phyloP scores from a whole-genome alignment of 2,329 filamentous ascomycete species.

The Ceratocystis ficicola region DNA sequence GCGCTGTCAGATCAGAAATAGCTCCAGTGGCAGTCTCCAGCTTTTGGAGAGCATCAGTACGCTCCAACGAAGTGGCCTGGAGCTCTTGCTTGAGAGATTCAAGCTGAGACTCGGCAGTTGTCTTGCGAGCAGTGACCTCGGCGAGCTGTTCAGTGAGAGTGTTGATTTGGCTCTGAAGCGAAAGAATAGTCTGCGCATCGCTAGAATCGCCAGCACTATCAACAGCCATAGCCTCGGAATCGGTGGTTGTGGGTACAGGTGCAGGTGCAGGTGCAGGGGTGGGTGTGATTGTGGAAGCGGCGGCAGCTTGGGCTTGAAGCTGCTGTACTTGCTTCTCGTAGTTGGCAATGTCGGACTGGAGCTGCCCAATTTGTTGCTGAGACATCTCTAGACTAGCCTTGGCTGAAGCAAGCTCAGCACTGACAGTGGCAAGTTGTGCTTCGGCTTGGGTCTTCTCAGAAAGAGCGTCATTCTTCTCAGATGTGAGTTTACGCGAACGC shows the following conservation, averaged over 20 bases:
- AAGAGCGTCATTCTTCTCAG: constrained; percentile 42
- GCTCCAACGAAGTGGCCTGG: constrained; percentile 53
- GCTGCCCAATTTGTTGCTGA: constrained; percentile 28
- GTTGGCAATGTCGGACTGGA: constrained; percentile 35
- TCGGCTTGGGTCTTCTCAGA: constrained; percentile 43
- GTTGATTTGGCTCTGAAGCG: constrained; percentile 22
- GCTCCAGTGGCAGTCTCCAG: constrained; percentile 51
- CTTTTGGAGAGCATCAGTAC: constrained; percentile 54
- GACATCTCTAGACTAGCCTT: constrained; percentile 30
- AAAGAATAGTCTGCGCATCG: constrained; percentile 8
- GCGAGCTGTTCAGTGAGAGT: constrained; percentile 40
- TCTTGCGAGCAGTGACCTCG: constrained; percentile 26
- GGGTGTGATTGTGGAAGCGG: not conserved
- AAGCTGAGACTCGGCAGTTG: constrained; percentile 14
- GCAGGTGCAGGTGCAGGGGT: constrained; percentile 25
- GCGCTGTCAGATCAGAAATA: constrained; percentile 47
- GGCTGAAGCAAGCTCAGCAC: constrained; percentile 44
- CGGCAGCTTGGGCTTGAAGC: constrained; percentile 25
- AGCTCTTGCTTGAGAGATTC: constrained; percentile 43
- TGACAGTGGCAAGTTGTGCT: constrained; percentile 37
- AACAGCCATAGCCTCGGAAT: constrained; percentile 25
- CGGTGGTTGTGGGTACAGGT: constrained; percentile 27
- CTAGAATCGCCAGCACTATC: constrained; percentile 34
- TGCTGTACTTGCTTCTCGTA: constrained; percentile 35
- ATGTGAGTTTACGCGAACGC: constrained; percentile 41